Conservation (phyloP, 441 rosid genomes). For the Sinapis alba region DNA sequence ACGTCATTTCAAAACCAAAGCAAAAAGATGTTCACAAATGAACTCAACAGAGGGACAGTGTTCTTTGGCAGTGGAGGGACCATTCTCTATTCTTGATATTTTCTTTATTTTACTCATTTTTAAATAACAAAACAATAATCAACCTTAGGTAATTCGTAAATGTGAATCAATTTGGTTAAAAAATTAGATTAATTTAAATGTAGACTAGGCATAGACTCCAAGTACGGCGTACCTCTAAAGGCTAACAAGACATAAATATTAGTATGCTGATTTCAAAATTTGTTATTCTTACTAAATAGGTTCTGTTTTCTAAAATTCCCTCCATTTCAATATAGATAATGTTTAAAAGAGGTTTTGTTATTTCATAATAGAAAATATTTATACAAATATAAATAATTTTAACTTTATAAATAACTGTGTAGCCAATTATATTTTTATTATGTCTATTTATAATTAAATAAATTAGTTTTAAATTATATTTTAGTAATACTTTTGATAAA, state of each 20-base stretch:
- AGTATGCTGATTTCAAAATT: background rate
- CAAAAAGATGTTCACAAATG: constrained; percentile 4
- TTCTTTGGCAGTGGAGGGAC: constrained; percentile 10
- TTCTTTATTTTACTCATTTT: too few relatives aligned
- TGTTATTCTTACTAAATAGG: background rate
- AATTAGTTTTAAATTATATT: too few relatives aligned
- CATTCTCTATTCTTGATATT: background rate
- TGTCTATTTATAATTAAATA: too few relatives aligned
- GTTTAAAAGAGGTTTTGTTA: too few relatives aligned
- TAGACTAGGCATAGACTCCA: background rate
- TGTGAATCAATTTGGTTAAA: background rate
- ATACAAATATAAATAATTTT: too few relatives aligned
- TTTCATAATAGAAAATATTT: too few relatives aligned
- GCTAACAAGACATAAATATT: background rate
- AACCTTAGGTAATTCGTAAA: background rate
- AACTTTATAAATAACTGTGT: too few relatives aligned
- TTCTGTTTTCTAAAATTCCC: too few relatives aligned
- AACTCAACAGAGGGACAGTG: background rate
- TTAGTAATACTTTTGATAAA: too few relatives aligned
- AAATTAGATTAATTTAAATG: background rate
- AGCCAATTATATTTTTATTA: too few relatives aligned
- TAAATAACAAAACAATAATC: background rate
- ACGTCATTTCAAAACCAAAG: constrained; percentile 10
- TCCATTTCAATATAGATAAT: too few relatives aligned
- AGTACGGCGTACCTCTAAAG: background rate